Base-by-base conservation (phyloP, 148 eudicot genomes). In the Chenopodium quinoa region DNA sequence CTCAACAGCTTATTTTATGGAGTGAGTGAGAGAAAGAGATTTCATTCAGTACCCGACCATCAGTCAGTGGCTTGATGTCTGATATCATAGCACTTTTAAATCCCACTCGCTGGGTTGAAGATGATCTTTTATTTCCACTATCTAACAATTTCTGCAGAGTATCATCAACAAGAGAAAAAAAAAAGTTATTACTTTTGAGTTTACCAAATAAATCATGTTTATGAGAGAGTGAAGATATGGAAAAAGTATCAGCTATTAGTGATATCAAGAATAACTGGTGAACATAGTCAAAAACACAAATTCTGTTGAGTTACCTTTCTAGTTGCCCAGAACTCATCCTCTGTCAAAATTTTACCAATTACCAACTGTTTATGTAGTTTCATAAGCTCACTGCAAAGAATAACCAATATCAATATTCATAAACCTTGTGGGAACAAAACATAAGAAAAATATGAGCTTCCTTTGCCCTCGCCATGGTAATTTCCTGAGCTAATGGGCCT, bases 311-410 rank as follows among this genome's bases (percentile, higher is more conserved):
- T 76, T 81, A 96, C 99, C 98, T 92, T 96, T 86, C 99, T 92
- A 29, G 99, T 89, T 37, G 99, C 98, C 99, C 99, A 96, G 84
- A 96, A 96, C 81, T 96, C 99, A 81, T 91, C 91, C 81, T 96
- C 99, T 65, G 97, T 83, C 90, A 96, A 82, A 78, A 91, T 84
- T 58, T 88, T 87, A 73, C 93, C 90, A 48, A 88, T 79, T 40
- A 96, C 99, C 83, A 96, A 89, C 83, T 93, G 92, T 84, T 89
- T 89, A 83, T 96, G 98, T 80, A 96, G 95, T 87, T 84, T 92
- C 85, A 88, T 92, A 89, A 96, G 85, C 90, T 96, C 99, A 73
- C 99, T 96, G 89, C 82, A 85, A 88, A 73, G 54, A 67, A 84
- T 76, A 77, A 71, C 46, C 34, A 50, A 50, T 60, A 74, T 80